Base-by-base conservation (phyloP, 495 filamentous ascomycete genomes). In the Trichoderma orchidacearum region DNA sequence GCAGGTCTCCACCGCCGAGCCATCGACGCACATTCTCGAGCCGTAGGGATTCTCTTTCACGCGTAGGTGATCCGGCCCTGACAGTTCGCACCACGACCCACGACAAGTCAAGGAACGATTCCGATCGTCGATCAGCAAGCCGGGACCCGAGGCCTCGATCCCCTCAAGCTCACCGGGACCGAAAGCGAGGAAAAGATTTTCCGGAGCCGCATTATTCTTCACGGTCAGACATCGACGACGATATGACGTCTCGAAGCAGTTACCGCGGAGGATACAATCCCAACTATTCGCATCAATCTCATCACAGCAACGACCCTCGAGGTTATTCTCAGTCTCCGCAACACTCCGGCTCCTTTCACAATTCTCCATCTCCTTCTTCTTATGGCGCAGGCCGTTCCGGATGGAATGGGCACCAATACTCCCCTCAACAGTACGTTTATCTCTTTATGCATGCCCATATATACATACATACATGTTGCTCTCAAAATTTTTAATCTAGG, bases 351-450 rank as follows among this genome's bases (percentile, higher is more conserved):
- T 84, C 83, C n/a, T 79, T 79, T 60, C 81, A 82, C 59, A 80
- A 77, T 23, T 89, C 84, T 9, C 86, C 80, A 35, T 75, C 80
- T 8, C 75, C 79, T 51, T 89, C 86, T 27, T 84, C 86, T 1
- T 84, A 84, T 66, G 74, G 75, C 29, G 72, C 81, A 61, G 79
- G 79, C 23, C 77, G 78, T 27, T 80, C 83, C 71, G 72, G 70
- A 59, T 80, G 80, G 60, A 78, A 72, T 58, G 67, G 71, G 62
- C 74, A 74, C 36, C 82, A 80, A 62, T 76, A 72, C 38, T 77
- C 77, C 48, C 80, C 80, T 59, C 78, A 81, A 68, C 75, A 77
- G 85, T 87, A 72, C 67, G 80, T 58, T 51, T 38, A 58, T 51
- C 18, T 32, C 38, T 31, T 11, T 45, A 55, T 51, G 23, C 11